phyloP scores from a whole-genome alignment of 1,139 yeast genomes.

The Yamadazyma buinensis region DNA sequence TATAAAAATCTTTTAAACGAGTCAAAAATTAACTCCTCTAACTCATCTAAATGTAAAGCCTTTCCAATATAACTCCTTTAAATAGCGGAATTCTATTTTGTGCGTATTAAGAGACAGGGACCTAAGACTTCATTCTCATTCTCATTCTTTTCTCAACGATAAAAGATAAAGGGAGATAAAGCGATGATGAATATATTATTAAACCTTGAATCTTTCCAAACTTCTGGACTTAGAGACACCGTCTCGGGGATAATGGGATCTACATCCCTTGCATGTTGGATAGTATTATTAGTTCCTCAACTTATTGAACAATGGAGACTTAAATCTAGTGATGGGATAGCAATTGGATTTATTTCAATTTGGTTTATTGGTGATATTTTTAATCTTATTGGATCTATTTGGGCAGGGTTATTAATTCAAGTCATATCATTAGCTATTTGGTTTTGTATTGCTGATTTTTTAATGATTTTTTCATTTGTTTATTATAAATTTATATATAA shows the following conservation, averaged over 20 bases:
- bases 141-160: no score
- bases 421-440: constrained; percentile 68
- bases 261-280: constrained; percentile 71
- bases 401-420: constrained; percentile 71
- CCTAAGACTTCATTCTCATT: no score
- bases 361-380: constrained; percentile 76
- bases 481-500: constrained; percentile 48
- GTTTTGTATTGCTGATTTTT: constrained; percentile 67
- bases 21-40: no score
- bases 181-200: no score
- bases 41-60: no score
- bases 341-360: constrained; percentile 61
- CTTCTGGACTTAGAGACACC: constrained; percentile 20
- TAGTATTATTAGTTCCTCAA: constrained; percentile 76
- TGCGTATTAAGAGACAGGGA: no score
- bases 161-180: no score
- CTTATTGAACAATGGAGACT: constrained; percentile 77
- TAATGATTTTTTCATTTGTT: constrained; percentile 58
- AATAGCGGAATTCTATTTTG: no score
- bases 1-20: no score
- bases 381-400: constrained; percentile 63
- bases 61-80: no score
- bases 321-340: constrained; percentile 76
- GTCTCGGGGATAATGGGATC: constrained; percentile 68
- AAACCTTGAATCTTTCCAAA: no score